Conservation (phyloP, 495 filamentous ascomycete genomes). For the Hypoxylon fragiforme region DNA sequence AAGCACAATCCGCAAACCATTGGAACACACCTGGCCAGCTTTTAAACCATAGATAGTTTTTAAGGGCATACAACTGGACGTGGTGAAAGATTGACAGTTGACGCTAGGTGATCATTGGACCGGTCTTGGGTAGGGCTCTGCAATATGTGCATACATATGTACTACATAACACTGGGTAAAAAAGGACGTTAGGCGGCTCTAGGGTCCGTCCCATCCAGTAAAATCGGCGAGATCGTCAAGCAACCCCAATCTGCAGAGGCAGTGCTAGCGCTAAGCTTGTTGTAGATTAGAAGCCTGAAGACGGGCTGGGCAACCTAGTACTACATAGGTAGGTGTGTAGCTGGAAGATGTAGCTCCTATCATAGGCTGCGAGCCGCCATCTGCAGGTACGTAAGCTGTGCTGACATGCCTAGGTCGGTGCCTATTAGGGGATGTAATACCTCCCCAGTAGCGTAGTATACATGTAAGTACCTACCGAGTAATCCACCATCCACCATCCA, state of each 20-base stretch:
- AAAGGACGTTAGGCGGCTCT: conserved; percentile 15
- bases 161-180: no score
- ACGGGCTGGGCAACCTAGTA: background rate
- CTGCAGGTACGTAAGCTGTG: background rate
- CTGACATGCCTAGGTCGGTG: no score
- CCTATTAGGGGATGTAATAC: no score
- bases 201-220: conserved; percentile 23
- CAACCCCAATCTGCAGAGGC: conserved; percentile 2
- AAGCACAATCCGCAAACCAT: conserved; percentile 8
- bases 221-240: conserved; percentile 12
- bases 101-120: conserved; percentile 14
- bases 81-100: conserved; percentile 5
- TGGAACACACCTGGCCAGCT: conserved; percentile 8
- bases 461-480: background rate
- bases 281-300: conserved; percentile 2
- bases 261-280: conserved; percentile 17
- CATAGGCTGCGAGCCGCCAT: background rate
- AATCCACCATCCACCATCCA: conserved; percentile 8
- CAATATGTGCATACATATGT: no score
- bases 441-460: background rate
- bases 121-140: conserved; percentile 3
- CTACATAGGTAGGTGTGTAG: conserved; percentile 28
- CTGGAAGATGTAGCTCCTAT: background rate
- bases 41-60: background rate
- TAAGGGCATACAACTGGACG: background rate